Percentiles rank a stretch among this genome's conserved stretches.
phyloP scores from a whole-genome alignment of 164 flowering plant species.

The Magnolia changhungtana region DNA sequence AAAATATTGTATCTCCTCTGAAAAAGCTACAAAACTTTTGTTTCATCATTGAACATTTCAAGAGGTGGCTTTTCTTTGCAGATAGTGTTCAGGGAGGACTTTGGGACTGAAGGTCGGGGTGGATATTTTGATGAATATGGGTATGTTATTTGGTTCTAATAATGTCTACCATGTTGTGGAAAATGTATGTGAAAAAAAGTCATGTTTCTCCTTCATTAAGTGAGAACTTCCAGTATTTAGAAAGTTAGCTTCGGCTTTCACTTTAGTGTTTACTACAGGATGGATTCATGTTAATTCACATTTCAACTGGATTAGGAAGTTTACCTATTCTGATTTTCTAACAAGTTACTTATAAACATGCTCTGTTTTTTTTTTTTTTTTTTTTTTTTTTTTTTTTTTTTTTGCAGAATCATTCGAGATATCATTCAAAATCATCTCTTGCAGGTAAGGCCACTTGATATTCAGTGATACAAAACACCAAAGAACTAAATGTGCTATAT shows the following conservation, averaged over 20 bases:
- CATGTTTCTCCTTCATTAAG: background rate
- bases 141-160: constrained; percentile 30
- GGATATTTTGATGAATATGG: constrained; percentile 89
- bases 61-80: constrained; percentile 14
- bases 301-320: no score
- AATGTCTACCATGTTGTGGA: background rate
- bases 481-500: background rate
- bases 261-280: background rate
- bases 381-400: background rate
- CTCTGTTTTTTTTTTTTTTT: background rate
- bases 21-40: background rate
- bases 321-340: background rate
- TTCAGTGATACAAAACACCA: background rate
- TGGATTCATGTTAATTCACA: no score
- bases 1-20: background rate
- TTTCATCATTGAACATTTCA: background rate
- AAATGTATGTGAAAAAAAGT: background rate
- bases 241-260: background rate
- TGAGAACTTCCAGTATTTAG: background rate
- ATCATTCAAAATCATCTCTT: constrained; percentile 96
- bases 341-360: background rate
- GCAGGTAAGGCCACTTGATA: constrained; percentile 42
- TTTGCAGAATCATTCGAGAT: constrained; percentile 91
- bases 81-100: constrained; percentile 83
- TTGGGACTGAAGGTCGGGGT: constrained; percentile 88